phyloP scores from a whole-genome alignment of 352 stramenopile species.

The Globisporangium iwayamae region DNA sequence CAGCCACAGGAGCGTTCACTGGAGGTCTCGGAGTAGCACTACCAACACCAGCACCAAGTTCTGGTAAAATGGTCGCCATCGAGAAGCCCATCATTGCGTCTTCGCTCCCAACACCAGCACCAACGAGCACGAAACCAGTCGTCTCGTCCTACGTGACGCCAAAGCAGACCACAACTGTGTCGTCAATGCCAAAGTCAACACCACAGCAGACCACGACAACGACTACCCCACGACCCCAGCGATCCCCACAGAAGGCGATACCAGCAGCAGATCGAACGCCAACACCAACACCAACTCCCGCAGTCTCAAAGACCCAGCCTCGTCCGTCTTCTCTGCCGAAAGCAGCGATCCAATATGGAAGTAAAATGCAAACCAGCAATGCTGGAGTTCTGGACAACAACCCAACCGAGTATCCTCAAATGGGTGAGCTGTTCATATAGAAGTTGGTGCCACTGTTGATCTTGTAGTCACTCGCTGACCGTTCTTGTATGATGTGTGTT shows the following conservation, averaged over 20 bases:
- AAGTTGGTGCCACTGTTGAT: background rate
- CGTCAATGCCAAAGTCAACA: background rate
- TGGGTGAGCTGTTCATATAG: constrained; percentile 1
- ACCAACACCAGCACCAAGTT: background rate
- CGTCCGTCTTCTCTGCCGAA: background rate
- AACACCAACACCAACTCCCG: background rate
- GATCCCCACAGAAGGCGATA: background rate
- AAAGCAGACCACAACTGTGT: constrained; percentile 5
- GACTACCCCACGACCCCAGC: background rate
- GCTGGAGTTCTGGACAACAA: constrained; percentile 6
- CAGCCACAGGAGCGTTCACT: background rate
- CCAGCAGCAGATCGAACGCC: background rate
- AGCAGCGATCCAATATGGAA: constrained; percentile 7
- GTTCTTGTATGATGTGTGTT: background rate
- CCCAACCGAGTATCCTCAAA: constrained; percentile 10
- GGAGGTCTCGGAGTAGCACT: background rate
- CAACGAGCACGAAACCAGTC: background rate
- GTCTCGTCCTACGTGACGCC: background rate
- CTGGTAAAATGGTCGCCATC: background rate
- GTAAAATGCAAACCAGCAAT: background rate
- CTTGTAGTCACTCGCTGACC: background rate
- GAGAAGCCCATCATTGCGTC: background rate
- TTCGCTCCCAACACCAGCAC: background rate
- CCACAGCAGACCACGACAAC: background rate
- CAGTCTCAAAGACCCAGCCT: background rate